Percentiles rank a stretch among this genome's conserved stretches.
These are phyloP conservation scores for Ustilago tritici DNA, from an alignment of 1,284 basidiomycete genomes.

Conservation along the genomic window DNA sequence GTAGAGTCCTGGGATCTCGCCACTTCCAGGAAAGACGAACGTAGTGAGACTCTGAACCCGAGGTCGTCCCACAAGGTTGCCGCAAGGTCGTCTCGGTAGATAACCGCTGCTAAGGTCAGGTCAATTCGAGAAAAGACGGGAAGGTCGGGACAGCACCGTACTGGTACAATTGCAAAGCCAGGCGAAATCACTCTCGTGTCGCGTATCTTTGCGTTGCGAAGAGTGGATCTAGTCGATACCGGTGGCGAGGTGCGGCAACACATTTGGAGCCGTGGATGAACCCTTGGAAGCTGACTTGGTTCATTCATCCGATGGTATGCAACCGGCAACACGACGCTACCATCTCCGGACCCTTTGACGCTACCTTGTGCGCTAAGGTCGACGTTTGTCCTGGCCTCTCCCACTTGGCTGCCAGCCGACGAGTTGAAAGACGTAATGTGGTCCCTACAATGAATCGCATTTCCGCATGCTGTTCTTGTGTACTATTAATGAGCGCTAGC, in stretches of 20 bases:
- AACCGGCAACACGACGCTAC: background rate
- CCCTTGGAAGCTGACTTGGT: background rate
- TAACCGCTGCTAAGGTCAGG: background rate
- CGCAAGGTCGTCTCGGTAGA: background rate
- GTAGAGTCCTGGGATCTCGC: background rate
- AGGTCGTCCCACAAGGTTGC: background rate
- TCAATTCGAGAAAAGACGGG: background rate
- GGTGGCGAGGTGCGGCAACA: background rate
- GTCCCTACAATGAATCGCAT: background rate
- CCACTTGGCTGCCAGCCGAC: background rate
- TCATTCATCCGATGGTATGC: background rate
- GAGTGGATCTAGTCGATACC: background rate
- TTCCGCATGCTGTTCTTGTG: background rate
- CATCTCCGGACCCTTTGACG: background rate
- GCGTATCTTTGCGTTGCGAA: background rate
- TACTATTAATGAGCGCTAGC: background rate
- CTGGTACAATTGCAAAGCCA: background rate
- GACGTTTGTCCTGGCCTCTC: background rate
- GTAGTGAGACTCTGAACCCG: background rate
- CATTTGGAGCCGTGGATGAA: background rate
- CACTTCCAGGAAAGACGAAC: background rate
- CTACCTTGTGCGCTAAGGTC: background rate
- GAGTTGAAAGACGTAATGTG: background rate
- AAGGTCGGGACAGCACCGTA: background rate
- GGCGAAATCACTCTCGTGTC: background rate